Base-by-base conservation (phyloP, 192 early-diverging fungal species). In the Chytriomyces hyalinus region DNA sequence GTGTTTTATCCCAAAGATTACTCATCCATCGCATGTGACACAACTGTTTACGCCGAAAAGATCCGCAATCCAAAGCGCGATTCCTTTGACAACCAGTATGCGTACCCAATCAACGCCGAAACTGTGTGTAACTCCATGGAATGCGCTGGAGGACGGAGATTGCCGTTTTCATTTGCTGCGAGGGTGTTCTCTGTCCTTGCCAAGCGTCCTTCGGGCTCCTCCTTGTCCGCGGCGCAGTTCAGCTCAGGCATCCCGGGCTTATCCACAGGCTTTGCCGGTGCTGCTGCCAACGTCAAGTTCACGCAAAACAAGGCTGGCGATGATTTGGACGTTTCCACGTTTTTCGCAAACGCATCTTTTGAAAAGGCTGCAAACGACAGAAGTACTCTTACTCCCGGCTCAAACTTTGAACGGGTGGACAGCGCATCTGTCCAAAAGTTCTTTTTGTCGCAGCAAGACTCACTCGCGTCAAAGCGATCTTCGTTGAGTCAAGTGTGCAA, bases 251-350 rank as follows among this genome's bases (percentile, higher is more conserved):
- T 20, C 13, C 13, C 15, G 15, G 53, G 53, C 1, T 24, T 48
- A 24, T 68, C 48, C 13, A 36, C 36, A 2, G 36, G 36, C 36
- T 49, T 68, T 68, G 10, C 15, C 3, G 44, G 67, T 36, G 46
- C 15, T 24, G 9, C 67, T 17, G 48, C 67, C 26, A 68, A 68
- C 24, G 47, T 49, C 15, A 9, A n/a, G n/a, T 68, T 47, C 6
- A 68, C 43, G 11, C 67, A 68, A 49, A 48, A 20, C n/a, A 36
- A n/a, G n/a, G 67, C 36, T n/a, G 13, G 9, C 10, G 36, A 43
- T 68, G 67, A 68, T 68, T 47, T 68, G n/a, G 48, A 43, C 3
- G 67, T 46, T 17, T n/a, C 36, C 44, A 48, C 67, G 4, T 68
- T 20, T 13, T 68, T 68, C n/a, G 5, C 15, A 13, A 68, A 1